Evolutionary conservation across 2,329 filamentous ascomycete genomes (phyloP), one percentile per base, ranked within the genome.

Genomic region (Calonectria leucothoes): DNA sequence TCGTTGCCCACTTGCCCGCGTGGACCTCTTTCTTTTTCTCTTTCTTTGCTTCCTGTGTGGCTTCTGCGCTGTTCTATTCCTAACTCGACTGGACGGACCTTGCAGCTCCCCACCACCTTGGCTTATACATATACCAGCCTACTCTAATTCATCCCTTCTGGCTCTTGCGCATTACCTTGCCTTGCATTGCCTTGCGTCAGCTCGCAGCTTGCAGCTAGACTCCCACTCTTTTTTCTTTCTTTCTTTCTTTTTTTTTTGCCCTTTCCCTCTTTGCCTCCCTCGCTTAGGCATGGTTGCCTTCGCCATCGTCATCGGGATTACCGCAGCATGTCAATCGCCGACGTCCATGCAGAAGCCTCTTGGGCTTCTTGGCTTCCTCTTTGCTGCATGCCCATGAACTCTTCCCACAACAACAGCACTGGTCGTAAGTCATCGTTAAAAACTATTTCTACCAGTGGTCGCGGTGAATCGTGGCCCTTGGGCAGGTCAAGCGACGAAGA

Each of bases 311-410:
- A 25, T 61, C 66, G 70, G 70, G 64, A 72, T 68, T 69, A 71
- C 75, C 71, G 70, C 81, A 83, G 80, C 74, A 88, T 88, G 86
- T 86, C 84, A 81, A 76, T 80, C 77, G 81, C 85, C 80, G 84
- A 82, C 82, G 84, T 83, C 80, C 84, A 87, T 79, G 80, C 82
- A 81, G 84, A 84, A 79, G 82, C 77, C 69, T 57, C 83, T 57
- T 85, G 85, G 80, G 79, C 84, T 73, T 87, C 87, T 74, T 90
- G 88, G 87, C 84, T 89, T 73, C 82, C 84, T 71, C 82, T 84
- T 70, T 89, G 88, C 79, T 89, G 88, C 79, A 80, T 81, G 75
- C 84, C 86, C 74, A 79, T 85, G 74, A 79, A 82, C 70, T 83
- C 84, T 78, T 83, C 83, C 64, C 83, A 85, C 73, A 83, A 86